Evolutionary conservation across 192 early-diverging fungal genomes (phyloP).

Genomic region (Haplosporangium gracile): DNA sequence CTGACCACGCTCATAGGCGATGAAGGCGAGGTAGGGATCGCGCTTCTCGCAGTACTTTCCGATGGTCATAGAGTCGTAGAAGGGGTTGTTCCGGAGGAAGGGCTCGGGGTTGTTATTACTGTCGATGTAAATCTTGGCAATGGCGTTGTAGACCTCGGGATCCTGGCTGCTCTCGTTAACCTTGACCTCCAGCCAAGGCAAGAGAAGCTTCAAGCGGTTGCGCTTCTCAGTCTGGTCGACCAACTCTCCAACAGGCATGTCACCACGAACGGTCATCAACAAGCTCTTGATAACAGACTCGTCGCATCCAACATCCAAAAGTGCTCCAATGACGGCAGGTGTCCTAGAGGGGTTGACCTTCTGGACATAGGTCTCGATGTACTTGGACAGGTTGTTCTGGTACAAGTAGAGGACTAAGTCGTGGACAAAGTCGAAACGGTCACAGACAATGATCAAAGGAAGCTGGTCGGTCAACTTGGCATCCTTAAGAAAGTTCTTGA

Average conservation of each 20-base stretch:
- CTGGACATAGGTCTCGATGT: slow-evolving; percentile 99
- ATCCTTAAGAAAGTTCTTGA: slow-evolving; percentile 99
- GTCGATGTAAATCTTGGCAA: slow-evolving; percentile 99
- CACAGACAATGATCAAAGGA: slow-evolving; percentile 98
- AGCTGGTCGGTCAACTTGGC: slow-evolving; percentile 96
- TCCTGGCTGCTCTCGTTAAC: slow-evolving; percentile 91
- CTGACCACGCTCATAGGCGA: slow-evolving; percentile 94
- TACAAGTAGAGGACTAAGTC: slow-evolving; percentile 97
- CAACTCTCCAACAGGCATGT: slow-evolving; percentile 87
- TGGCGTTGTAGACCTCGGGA: slow-evolving; percentile 93
- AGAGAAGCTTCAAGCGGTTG: slow-evolving; percentile 95
- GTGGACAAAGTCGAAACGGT: slow-evolving; percentile 97
- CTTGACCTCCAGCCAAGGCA: slow-evolving; percentile 94
- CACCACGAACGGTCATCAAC: slow-evolving; percentile 84
- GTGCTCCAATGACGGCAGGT: slow-evolving; percentile 94
- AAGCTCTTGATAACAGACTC: slow-evolving; percentile 94
- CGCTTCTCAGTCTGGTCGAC: slow-evolving; percentile 95
- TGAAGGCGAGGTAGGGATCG: slow-evolving; percentile 95
- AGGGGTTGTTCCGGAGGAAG: slow-evolving; percentile 89
- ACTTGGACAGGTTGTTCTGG: slow-evolving; percentile 93
- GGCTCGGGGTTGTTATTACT: slow-evolving; percentile 98
- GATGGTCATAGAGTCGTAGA: slow-evolving; percentile 79
- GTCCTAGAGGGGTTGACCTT: slow-evolving; percentile 96
- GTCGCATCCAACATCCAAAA: slow-evolving; percentile 98
- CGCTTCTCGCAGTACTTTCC: slow-evolving; percentile 99